These are phyloP conservation scores for Malassezia arunalokei DNA, from an alignment of 1,284 basidiomycete genomes.

Conservation along the genomic window DNA sequence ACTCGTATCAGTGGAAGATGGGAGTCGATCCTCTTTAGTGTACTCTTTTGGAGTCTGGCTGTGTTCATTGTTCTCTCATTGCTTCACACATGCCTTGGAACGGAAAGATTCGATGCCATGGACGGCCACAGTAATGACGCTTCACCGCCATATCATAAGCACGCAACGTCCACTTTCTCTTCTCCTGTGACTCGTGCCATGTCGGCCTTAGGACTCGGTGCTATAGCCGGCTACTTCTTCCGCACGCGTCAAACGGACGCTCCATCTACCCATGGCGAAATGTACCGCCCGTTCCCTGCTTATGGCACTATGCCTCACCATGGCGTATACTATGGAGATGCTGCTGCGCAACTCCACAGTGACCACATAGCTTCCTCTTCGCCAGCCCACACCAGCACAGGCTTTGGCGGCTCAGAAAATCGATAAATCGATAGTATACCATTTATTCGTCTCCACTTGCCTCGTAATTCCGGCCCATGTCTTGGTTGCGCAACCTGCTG, in stretches of 20 bases:
- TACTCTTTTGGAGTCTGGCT: constrained; percentile 9
- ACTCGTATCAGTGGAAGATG: neutral
- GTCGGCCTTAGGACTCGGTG: constrained; percentile 10
- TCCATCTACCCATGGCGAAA: neutral
- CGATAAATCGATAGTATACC: neutral
- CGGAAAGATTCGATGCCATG: neutral
- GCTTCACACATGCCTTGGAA: constrained; percentile 3
- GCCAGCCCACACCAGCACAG: neutral
- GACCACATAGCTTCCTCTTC: neutral
- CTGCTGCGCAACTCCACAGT: constrained; percentile 1
- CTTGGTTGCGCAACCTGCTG: no score
- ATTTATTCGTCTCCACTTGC: neutral
- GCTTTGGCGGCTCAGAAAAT: constrained; percentile 10
- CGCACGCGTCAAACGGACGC: neutral
- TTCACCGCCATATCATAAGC: constrained; percentile 3
- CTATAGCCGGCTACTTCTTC: constrained; percentile 5
- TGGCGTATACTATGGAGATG: constrained; percentile 7
- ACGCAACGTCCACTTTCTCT: neutral
- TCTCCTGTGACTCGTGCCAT: constrained; percentile 1
- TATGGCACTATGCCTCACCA: constrained; percentile 11
- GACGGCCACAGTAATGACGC: neutral
- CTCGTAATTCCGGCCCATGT: neutral
- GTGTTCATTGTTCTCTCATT: constrained; percentile 9
- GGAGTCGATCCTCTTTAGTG: neutral
- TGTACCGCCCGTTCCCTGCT: constrained; percentile 1